Evolutionary conservation across 257 asterid genomes (phyloP), one percentile per base, ranked within the genome.

Genomic region (Coffea eugenioides): DNA sequence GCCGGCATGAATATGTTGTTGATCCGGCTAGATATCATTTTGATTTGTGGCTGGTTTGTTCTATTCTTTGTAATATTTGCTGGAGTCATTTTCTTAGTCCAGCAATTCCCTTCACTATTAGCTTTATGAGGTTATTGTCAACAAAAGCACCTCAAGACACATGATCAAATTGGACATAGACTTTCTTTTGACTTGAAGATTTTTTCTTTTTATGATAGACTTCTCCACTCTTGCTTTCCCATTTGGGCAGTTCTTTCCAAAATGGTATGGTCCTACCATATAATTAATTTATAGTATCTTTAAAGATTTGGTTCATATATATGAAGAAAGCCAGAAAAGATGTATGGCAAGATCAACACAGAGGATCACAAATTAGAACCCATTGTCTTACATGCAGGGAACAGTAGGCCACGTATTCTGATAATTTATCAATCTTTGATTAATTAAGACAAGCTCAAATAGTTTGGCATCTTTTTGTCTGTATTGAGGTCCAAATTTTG

Each of bases 201-300:
- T 51, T 1, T n/a, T n/a, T 31, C 34, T 31, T 18, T n/a, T 31
- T 21, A 48, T 49, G n/a, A 48, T 48, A 18, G 52, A n/a, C 15
- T 69, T 77, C 52, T 68, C 31, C 23, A 27, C 18, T 64, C 54
- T 67, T 49, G 68, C 23, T 31, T 67, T 21, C 68, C 72, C 41
- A 39, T 51, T 67, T 34, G 34, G 31, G 34, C 48, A 69, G 62
- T 45, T 76, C 62, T 48, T 76, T 43, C 48, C 13, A 56, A 64
- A 62, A 76, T 46, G 25, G 20, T 12, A 57, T 62, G 75, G 70
- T 54, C 76, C 61, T 69, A 25, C 34, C 61, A 69, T 21, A 52
- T 11, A 15, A 15, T 27, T 46, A 46, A 13, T 70, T 34, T 46
- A 66, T 41, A 67, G 36, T 77, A 65, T 41, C 5, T 52, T 39